Conservation (phyloP, 2,329 filamentous ascomycete species). For the Hysterium pulicare region DNA sequence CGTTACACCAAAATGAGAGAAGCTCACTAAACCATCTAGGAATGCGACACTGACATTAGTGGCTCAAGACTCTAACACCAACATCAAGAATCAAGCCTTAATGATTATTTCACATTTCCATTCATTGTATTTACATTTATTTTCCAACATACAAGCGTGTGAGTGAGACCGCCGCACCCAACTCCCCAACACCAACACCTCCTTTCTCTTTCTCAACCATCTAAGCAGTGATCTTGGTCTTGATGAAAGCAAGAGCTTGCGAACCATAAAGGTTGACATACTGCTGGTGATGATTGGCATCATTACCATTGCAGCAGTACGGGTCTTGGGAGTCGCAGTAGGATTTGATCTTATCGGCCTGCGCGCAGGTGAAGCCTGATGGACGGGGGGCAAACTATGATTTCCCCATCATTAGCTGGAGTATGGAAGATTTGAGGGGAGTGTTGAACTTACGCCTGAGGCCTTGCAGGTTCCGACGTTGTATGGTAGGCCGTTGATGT, state of each 20-base stretch:
- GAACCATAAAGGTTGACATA: slow-evolving; percentile 61
- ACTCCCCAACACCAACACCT: no score
- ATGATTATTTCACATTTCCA: no score
- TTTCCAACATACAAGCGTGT: no score
- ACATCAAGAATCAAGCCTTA: no score
- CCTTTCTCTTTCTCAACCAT: background rate
- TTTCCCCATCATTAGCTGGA: slow-evolving; percentile 1
- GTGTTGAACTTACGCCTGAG: slow-evolving; percentile 51
- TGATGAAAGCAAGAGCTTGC: slow-evolving; percentile 58
- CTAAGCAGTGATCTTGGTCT: slow-evolving; percentile 48
- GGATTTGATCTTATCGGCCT: slow-evolving; percentile 55
- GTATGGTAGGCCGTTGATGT: slow-evolving; percentile 54
- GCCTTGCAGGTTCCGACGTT: slow-evolving; percentile 60
- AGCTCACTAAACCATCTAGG: no score
- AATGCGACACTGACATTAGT: no score
- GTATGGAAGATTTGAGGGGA: background rate
- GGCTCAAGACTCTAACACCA: no score
- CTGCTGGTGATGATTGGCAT: slow-evolving; percentile 58
- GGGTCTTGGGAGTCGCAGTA: slow-evolving; percentile 65
- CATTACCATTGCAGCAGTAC: slow-evolving; percentile 64
- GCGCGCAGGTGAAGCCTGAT: slow-evolving; percentile 53
- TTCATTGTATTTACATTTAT: no score
- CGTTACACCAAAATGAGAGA: no score
- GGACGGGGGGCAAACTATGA: slow-evolving; percentile 59
- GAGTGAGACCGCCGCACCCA: no score